Conservation (phyloP, 1,284 basidiomycete genomes). For the Sphagnurus paluster region DNA sequence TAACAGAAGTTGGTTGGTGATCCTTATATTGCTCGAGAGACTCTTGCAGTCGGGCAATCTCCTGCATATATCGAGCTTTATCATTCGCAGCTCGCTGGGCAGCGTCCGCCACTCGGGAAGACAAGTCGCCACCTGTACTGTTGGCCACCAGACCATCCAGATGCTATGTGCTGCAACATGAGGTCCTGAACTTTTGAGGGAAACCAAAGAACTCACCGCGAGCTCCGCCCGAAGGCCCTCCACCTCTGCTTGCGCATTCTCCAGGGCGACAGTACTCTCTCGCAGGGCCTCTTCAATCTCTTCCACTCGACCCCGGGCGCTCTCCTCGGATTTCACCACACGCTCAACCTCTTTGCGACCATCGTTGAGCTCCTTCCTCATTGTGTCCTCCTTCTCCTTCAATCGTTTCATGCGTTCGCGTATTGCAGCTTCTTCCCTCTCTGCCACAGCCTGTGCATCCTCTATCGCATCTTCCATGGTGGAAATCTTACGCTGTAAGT, state of each 20-base stretch:
- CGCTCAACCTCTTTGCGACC: constrained; percentile 66
- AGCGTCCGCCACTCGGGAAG: constrained; percentile 38
- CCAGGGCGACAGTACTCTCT: constrained; percentile 87
- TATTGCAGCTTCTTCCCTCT: constrained; percentile 71
- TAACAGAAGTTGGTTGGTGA: constrained; percentile 1
- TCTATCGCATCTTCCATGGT: constrained; percentile 85
- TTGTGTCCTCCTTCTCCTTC: constrained; percentile 77
- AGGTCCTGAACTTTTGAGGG: not conserved
- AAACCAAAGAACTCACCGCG: constrained; percentile 49
- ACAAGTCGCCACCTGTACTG: constrained; percentile 34
- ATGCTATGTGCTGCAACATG: constrained; percentile 37
- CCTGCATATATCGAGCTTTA: constrained; percentile 45
- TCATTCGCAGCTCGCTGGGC: constrained; percentile 47
- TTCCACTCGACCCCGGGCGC: constrained; percentile 63
- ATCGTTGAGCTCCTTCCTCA: constrained; percentile 66
- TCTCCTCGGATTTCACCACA: constrained; percentile 61
- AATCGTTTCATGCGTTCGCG: constrained; percentile 68
- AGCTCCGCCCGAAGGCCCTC: constrained; percentile 81
- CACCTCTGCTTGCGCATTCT: constrained; percentile 90
- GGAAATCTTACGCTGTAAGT: constrained; percentile 78
- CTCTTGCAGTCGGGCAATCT: constrained; percentile 52
- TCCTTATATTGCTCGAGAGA: constrained; percentile 39
- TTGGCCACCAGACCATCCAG: constrained; percentile 49
- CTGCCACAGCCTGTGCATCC: constrained; percentile 69
- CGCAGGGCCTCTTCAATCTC: constrained; percentile 88